Evolutionary conservation across 345 rosid genomes (phyloP).

Genomic region (Hevea brasiliensis): DNA sequence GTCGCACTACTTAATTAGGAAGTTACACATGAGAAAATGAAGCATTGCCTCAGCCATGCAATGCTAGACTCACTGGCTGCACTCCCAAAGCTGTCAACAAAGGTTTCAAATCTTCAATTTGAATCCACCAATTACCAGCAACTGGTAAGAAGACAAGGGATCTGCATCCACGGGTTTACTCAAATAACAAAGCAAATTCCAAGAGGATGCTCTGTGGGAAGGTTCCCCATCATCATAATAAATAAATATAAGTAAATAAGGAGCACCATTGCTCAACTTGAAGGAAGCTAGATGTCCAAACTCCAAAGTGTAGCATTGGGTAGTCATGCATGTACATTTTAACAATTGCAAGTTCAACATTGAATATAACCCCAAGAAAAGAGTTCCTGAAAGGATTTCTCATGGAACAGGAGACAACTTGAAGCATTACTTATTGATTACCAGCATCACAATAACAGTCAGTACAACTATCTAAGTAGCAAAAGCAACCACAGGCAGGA

Average conservation of each 20-base stretch:
- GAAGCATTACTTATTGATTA: background rate
- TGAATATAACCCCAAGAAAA: background rate
- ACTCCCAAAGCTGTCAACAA: background rate
- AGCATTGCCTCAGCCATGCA: too few relatives aligned
- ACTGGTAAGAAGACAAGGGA: background rate
- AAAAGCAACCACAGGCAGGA: background rate
- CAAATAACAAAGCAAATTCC: background rate
- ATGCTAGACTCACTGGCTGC: too few relatives aligned
- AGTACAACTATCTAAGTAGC: too few relatives aligned
- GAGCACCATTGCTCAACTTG: background rate
- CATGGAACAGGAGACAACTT: background rate
- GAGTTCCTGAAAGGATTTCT: constrained; percentile 2
- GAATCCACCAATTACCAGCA: background rate
- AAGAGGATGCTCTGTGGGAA: too few relatives aligned
- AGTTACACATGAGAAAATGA: background rate
- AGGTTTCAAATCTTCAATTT: background rate
- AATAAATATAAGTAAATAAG: too few relatives aligned
- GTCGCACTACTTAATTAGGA: background rate
- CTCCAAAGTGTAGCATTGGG: background rate
- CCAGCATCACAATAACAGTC: background rate
- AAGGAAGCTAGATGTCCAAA: background rate
- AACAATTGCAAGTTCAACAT: background rate
- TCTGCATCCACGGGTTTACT: background rate
- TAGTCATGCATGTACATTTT: background rate
- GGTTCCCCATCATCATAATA: background rate